Evolutionary conservation across 2,329 filamentous ascomycete species (phyloP), one percentile per base, ranked within the genome.

Genomic region (Sporothrix brunneoviolacea): DNA sequence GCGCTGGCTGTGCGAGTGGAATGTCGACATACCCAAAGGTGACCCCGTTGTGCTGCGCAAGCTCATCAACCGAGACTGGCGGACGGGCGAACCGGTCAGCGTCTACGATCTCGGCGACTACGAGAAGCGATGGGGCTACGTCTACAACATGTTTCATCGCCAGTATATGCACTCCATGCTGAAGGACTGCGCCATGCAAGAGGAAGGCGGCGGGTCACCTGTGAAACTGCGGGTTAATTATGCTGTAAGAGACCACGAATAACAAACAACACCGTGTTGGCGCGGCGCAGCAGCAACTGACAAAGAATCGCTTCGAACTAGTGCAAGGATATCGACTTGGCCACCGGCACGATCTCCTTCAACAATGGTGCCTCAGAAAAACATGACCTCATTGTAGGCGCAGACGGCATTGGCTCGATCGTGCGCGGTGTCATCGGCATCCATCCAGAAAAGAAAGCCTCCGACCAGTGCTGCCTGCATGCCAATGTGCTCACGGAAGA

Each of bases 31-130:
- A 2, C 67, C 68, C 13, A 80, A 79, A 59, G 83, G 82, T 8
- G 77, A 84, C 51, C 82, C 82, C 0, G 83, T 87, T 2, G 68
- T 86, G 1, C 66, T 87, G 43, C 73, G 72, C 64, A 81, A 81
- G 59, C 72, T 87, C 47, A 86, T 87, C 67, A 84, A 81, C 62
- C 75, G 79, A 4, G 82, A 86, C 64, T 87, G 83, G 83, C 75
- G 77, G 61, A 86, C 82, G 1, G 83, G 83, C 0, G 77, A 85
- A 64, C 75, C 79, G 0, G 73, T 81, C 21, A 84, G 76, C 56
- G 77, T 82, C 0, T 85, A 83, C 57, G 74, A 79, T 57, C 64
- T 87, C 16, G 73, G 68, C 10, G 82, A 86, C 59, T 86, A 86
- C 51, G 76, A 86, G 63, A 61, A 79, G 65, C 53, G 50, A 6